A percentile compares a stretch with the other conserved stretches of the same genome.
These are phyloP conservation scores for Saccharomyces hybrid DNA, from an alignment of 1,139 yeast species.

Conservation along the genomic window DNA sequence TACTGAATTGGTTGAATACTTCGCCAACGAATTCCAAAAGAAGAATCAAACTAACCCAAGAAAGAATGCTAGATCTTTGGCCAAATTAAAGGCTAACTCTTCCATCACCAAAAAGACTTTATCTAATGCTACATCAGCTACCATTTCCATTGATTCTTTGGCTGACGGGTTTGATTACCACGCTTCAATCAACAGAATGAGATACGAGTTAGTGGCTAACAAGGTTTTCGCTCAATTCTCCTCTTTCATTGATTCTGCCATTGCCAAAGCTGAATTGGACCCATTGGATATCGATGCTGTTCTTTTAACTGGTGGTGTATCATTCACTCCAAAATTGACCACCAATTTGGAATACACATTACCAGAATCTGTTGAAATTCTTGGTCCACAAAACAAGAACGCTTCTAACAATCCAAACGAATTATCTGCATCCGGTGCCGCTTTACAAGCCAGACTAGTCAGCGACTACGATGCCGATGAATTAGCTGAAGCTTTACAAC, in stretches of 20 bases:
- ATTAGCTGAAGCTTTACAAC: constrained; percentile 74
- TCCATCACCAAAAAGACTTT: constrained; percentile 84
- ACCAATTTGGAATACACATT: constrained; percentile 62
- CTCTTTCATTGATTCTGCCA: constrained; percentile 63
- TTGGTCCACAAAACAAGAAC: constrained; percentile 73
- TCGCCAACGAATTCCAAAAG: constrained; percentile 91
- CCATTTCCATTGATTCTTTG: constrained; percentile 89
- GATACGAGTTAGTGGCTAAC: constrained; percentile 85
- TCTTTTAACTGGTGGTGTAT: constrained; percentile 86
- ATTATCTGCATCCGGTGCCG: constrained; percentile 89
- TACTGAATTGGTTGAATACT: constrained; percentile 67
- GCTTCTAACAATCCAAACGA: constrained; percentile 79
- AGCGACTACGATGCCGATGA: constrained; percentile 78
- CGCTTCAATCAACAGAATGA: constrained; percentile 85
- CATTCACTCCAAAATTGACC: constrained; percentile 88
- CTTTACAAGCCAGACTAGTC: constrained; percentile 87
- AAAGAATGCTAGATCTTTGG: constrained; percentile 71
- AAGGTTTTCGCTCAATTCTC: constrained; percentile 68
- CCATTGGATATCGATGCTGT: constrained; percentile 86
- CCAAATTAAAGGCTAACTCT: constrained; percentile 81
- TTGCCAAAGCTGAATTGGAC: constrained; percentile 78
- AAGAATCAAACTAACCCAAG: constrained; percentile 77
- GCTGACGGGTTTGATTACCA: constrained; percentile 93
- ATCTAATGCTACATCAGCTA: constrained; percentile 80
- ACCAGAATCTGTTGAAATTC: constrained; percentile 70